These are phyloP conservation scores for Paraphoma chrysanthemicola DNA, from an alignment of 2,329 filamentous ascomycete species.

Conservation along the genomic window DNA sequence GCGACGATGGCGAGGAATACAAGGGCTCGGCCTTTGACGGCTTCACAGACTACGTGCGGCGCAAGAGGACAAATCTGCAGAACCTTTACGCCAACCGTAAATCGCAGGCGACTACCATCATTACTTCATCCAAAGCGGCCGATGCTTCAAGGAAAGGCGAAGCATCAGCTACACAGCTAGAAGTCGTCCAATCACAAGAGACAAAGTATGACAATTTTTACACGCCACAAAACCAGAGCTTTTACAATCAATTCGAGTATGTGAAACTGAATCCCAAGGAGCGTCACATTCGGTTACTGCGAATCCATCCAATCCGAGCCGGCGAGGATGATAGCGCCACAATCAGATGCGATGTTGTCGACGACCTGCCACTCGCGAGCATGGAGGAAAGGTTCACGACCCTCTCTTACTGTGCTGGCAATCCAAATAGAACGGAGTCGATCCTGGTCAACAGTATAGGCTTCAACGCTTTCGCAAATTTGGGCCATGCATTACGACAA, in stretches of 20 bases:
- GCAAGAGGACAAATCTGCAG: no score
- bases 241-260: not conserved
- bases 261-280: not conserved
- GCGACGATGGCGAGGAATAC: no score
- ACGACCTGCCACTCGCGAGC: not conserved
- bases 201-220: not conserved
- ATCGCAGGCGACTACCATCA: no score
- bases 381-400: not conserved
- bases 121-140: no score
- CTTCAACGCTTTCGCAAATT: not conserved
- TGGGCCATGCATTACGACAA: not conserved
- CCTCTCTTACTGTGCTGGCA: not conserved
- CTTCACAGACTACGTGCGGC: no score
- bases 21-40: no score
- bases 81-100: no score
- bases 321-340: not conserved
- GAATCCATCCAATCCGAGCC: not conserved
- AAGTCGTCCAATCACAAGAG: not conserved
- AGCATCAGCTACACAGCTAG: not conserved
- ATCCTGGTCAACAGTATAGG: not conserved
- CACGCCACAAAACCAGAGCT: not conserved
- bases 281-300: not conserved
- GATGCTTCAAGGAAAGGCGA: not conserved
- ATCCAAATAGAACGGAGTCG: not conserved
- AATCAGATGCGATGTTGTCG: not conserved